These are phyloP conservation scores for Eremomyces bilateralis DNA, from an alignment of 495 filamentous ascomycete genomes.

Conservation along the genomic window DNA sequence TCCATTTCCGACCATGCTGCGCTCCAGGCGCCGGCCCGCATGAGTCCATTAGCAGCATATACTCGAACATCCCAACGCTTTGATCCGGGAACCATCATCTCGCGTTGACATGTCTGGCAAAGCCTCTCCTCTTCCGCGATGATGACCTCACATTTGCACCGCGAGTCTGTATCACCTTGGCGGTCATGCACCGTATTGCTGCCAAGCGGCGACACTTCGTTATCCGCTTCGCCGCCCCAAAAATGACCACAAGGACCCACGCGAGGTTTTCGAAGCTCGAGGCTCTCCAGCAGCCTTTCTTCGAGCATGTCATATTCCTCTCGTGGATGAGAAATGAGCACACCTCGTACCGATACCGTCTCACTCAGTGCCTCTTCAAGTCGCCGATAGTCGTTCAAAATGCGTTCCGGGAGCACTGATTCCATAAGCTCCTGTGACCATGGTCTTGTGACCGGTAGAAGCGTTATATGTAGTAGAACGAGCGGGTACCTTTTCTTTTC, in stretches of 20 bases:
- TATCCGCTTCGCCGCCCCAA: constrained; percentile 10
- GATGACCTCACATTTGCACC: constrained; percentile 7
- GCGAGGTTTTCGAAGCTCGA: constrained; percentile 53
- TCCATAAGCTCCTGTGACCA: constrained; percentile 36
- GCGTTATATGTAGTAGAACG: constrained; percentile 69
- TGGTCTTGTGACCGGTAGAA: constrained; percentile 48
- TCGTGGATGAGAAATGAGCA: constrained; percentile 72
- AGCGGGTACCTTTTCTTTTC: constrained; percentile 35
- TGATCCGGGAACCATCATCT: constrained; percentile 8
- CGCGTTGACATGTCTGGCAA: constrained; percentile 15
- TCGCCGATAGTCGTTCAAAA: constrained; percentile 51
- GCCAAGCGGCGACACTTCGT: constrained; percentile 7
- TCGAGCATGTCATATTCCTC: constrained; percentile 84
- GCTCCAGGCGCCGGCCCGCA: constrained; percentile 79
- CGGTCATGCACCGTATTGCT: constrained; percentile 3
- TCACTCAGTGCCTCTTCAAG: constrained; percentile 55
- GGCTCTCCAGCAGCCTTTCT: constrained; percentile 68
- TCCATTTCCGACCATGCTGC: constrained; percentile 97
- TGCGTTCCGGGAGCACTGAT: constrained; percentile 29
- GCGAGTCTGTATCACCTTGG: constrained; percentile 10
- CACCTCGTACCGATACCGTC: constrained; percentile 61
- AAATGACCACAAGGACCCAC: constrained; percentile 63
- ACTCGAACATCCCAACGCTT: constrained; percentile 70
- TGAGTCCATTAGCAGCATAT: constrained; percentile 82
- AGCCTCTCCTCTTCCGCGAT: constrained; percentile 8